Evolutionary conservation across 129 eudicot species (phyloP), one percentile per base, ranked within the genome.

Genomic region (Flaveria bidentis): DNA sequence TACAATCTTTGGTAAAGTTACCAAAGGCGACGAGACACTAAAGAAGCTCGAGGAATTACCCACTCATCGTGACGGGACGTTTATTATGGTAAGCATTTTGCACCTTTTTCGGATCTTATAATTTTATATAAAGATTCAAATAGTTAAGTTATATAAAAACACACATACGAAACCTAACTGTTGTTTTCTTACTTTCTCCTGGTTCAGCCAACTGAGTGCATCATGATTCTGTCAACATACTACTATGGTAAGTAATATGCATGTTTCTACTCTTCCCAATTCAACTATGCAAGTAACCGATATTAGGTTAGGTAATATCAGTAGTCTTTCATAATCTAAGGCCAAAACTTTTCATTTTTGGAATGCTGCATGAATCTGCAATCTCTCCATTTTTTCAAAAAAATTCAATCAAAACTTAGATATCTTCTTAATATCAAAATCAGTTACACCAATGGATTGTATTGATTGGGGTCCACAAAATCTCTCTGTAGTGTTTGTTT

Each of bases 41-140:
- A 86, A 82, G 84, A 95, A 91, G 84, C 96, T 95, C 66, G 97
- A 95, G 90, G 85, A 95, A 80, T 85, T 95, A 52, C 99, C 99
- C 20, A 95, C 99, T 42, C 93, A 92, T 2, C 92, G 85, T n/a
- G 99, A 95, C 79, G 99, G 97, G 67, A 91, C 89, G 23, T 95
- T 91, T 86, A 96, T 91, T 67, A 91, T 91, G 99, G 99, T 92
- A 92, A 56, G 51, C 64, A 73, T 39, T 78, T 74, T 69, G 73
- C 50, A 10, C 26, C 25, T 62, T 63, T 79, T 33, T 55, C 23
- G 11, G 20, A 77, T 80, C 55, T 74, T 25, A 20, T 16, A 51
- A 57, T 26, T n/a, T 22, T 46, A 26, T 44, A 56, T 57, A 57
- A 78, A 2, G 70, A 46, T 70, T 18, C 2, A 77, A 66, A 22